Base-by-base conservation (phyloP, 78 protist species). In the Planoprotostelium fungivorum region DNA sequence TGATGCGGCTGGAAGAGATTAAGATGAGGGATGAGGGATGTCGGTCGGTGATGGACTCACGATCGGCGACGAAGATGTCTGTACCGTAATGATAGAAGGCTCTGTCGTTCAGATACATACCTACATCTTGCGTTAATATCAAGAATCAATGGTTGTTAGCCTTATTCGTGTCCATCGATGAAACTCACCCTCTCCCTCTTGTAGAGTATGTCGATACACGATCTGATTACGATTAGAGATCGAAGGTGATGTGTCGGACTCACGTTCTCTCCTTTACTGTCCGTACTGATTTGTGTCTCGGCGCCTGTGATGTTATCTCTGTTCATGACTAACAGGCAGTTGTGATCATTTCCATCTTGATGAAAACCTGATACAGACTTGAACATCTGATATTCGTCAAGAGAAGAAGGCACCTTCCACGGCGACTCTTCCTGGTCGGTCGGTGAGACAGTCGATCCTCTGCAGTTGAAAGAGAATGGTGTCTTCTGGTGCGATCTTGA, bases 121-220 rank as follows among this genome's bases (percentile, higher is more conserved):
- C 73, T 51, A n/a, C n/a, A n/a, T n/a, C n/a, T n/a, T n/a, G n/a
- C n/a, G n/a, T n/a, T n/a, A n/a, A n/a, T n/a, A n/a, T n/a, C n/a
- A n/a, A n/a, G n/a, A n/a, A n/a, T n/a, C n/a, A n/a, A n/a, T n/a
- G n/a, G n/a, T n/a, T n/a, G n/a, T n/a, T n/a, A n/a, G n/a, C n/a
- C n/a, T n/a, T n/a, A n/a, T n/a, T n/a, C n/a, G n/a, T n/a, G n/a
- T n/a, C n/a, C n/a, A n/a, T n/a, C n/a, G n/a, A n/a, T n/a, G n/a
- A n/a, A n/a, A n/a, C n/a, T n/a, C n/a, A n/a, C n/a, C n/a, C n/a
- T 51, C 73, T 51, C 73, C 73, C 73, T 51, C 73, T 51, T 51
- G 31, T 16, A 51, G 16, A 51, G 73, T 51, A 51, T 51, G 73
- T 51, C 73, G 5, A 51, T 51, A 51, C 16, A 51, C 16, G 73